phyloP scores from a whole-genome alignment of 2,329 filamentous ascomycete species.

The Colletotrichum salicis region DNA sequence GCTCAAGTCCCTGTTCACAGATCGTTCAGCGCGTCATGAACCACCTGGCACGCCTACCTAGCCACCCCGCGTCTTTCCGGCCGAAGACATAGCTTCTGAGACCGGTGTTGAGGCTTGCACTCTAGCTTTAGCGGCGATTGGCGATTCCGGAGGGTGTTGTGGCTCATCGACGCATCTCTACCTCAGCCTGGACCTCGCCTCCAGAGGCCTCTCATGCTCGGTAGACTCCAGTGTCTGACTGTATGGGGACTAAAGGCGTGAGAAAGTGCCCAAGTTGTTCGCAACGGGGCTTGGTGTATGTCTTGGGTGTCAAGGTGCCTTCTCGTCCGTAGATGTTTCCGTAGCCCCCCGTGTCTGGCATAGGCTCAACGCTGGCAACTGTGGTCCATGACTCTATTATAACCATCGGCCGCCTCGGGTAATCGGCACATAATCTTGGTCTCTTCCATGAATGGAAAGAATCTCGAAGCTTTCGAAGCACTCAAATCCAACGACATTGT shows the following conservation, averaged over 20 bases:
- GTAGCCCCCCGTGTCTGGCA: neutral
- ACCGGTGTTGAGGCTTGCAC: neutral
- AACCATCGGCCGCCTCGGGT: constrained; percentile 11
- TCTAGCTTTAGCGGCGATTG: neutral
- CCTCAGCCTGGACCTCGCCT: neutral
- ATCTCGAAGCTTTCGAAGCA: neutral
- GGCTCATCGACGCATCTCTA: neutral
- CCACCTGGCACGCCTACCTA: neutral
- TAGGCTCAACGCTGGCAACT: neutral
- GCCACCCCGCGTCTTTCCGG: neutral
- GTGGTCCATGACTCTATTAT: neutral
- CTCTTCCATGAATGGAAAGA: neutral
- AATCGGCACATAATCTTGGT: neutral
- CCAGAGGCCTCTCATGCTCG: neutral
- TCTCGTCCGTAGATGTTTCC: constrained; percentile 11
- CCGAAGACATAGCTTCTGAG: neutral
- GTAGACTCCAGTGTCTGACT: neutral
- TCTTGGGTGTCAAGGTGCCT: neutral
- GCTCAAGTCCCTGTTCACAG: neutral
- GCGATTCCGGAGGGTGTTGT: neutral
- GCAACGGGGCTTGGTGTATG: constrained; percentile 2
- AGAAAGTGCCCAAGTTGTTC: neutral
- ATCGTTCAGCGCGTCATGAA: neutral
- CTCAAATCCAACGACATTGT: neutral
- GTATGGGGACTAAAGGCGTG: neutral